phyloP scores from a whole-genome alignment of 192 early-diverging fungal genomes.

The Mortierella claussenii region DNA sequence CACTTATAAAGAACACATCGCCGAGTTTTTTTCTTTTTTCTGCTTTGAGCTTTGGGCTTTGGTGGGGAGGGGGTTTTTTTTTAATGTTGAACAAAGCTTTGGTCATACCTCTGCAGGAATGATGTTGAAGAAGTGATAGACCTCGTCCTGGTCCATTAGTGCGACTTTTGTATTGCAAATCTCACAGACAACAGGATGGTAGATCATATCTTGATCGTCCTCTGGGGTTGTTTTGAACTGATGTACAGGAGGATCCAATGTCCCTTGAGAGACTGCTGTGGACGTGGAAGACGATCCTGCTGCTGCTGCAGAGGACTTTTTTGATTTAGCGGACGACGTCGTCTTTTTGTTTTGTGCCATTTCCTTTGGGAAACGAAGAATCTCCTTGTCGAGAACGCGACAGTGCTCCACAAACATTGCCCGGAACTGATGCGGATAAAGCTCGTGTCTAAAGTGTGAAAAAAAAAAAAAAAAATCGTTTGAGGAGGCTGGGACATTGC shows the following conservation, averaged over 20 bases:
- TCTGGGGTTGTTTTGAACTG: slow-evolving; percentile 14
- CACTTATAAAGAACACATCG: too few species aligned
- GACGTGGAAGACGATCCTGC: slow-evolving; percentile 3
- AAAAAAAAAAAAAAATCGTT: not conserved
- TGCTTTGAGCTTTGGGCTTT: too few species aligned
- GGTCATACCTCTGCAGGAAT: slow-evolving; percentile 55
- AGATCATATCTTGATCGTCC: slow-evolving; percentile 45
- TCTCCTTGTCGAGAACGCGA: slow-evolving; percentile 54
- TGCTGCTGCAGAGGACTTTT: slow-evolving; percentile 5
- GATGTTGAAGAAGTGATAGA: slow-evolving; percentile 78
- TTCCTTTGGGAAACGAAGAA: slow-evolving; percentile 51
- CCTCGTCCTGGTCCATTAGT: slow-evolving; percentile 71
- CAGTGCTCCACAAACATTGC: slow-evolving; percentile 79
- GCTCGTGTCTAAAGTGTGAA: slow-evolving; percentile 58
- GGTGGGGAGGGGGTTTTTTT: too few species aligned
- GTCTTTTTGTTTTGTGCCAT: slow-evolving; percentile 16
- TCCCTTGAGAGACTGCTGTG: slow-evolving; percentile 1
- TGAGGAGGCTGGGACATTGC: not conserved
- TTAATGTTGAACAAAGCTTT: slow-evolving; percentile 10
- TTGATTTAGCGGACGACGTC: not conserved
- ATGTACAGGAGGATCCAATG: not conserved
- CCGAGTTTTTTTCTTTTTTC: not conserved
- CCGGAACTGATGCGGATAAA: slow-evolving; percentile 69
- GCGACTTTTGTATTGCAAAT: slow-evolving; percentile 71
- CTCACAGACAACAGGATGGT: slow-evolving; percentile 67